Evolutionary conservation across 2,329 filamentous ascomycete genomes (phyloP).

Genomic region (Neocucurbitaria cava): DNA sequence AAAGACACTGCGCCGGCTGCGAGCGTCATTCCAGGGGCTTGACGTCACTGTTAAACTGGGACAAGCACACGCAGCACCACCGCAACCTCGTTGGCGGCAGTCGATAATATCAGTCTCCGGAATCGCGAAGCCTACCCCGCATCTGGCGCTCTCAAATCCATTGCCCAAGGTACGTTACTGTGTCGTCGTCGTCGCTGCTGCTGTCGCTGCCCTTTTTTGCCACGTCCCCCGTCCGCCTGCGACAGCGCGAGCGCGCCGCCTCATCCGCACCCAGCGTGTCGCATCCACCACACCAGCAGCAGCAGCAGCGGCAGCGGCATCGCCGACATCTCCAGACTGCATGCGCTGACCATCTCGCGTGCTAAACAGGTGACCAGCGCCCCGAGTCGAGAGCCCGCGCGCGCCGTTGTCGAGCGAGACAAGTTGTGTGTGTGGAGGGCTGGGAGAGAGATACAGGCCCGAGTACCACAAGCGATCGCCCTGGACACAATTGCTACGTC

Average conservation of each 20-base stretch:
- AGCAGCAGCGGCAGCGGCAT: too few species aligned
- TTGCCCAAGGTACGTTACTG: slow-evolving; percentile 38
- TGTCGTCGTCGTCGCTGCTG: slow-evolving; percentile 23
- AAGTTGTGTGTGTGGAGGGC: slow-evolving; percentile 21
- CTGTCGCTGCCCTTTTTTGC: slow-evolving; percentile 25
- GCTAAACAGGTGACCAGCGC: slow-evolving; percentile 11
- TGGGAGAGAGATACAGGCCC: slow-evolving; percentile 18
- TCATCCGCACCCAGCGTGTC: slow-evolving; percentile 19
- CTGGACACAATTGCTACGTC: slow-evolving; percentile 43
- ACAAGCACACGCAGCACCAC: slow-evolving; percentile 24
- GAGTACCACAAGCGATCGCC: slow-evolving; percentile 39
- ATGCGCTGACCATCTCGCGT: slow-evolving; percentile 17
- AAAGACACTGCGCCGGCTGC: slow-evolving; percentile 19
- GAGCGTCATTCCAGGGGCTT: slow-evolving; percentile 33
- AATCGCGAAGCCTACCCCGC: slow-evolving; percentile 35
- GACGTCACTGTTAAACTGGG: slow-evolving; percentile 37
- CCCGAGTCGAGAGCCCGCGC: slow-evolving; percentile 11
- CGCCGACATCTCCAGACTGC: slow-evolving; percentile 8
- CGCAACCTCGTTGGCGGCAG: slow-evolving; percentile 25
- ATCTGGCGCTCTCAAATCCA: slow-evolving; percentile 26
- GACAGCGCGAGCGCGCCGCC: slow-evolving; percentile 17
- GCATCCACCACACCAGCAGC: slow-evolving; percentile 19
- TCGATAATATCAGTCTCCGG: slow-evolving; percentile 19
- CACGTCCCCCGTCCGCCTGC: slow-evolving; percentile 28
- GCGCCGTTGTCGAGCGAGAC: slow-evolving; percentile 19